These are phyloP conservation scores for Komagataella pseudopastoris DNA, from an alignment of 805 yeast genomes.

Conservation along the genomic window DNA sequence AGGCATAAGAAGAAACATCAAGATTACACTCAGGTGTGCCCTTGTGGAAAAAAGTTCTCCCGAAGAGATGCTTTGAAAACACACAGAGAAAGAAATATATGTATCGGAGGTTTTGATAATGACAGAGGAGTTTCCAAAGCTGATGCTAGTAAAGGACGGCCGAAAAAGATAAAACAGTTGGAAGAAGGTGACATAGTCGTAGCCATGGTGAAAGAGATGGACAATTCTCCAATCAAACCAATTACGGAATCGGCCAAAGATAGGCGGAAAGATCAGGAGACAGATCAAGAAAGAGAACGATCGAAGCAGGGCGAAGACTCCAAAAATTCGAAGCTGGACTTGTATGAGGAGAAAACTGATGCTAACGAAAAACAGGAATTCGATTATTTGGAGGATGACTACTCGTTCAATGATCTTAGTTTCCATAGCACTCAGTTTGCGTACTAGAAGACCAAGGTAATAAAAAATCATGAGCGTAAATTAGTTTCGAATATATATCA, in stretches of 20 bases:
- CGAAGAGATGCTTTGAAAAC: slow-evolving; percentile 80
- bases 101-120: slow-evolving; percentile 54
- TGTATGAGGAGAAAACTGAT: background rate
- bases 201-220: background rate
- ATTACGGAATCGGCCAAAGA: background rate
- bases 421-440: background rate
- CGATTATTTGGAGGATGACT: slow-evolving; percentile 7
- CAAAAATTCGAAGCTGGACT: background rate
- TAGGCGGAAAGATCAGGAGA: background rate
- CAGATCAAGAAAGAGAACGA: background rate
- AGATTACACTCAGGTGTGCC: slow-evolving; percentile 60
- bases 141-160: background rate
- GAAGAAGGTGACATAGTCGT: background rate
- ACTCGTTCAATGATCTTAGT: slow-evolving; percentile 8
- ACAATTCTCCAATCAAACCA: background rate
- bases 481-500: background rate
- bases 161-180: background rate
- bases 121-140: slow-evolving; percentile 11
- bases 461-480: background rate
- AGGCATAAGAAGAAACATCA: slow-evolving; percentile 84
- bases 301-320: background rate
- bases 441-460: background rate
- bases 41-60: slow-evolving; percentile 90
- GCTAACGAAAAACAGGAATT: background rate
- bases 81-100: slow-evolving; percentile 69